These are phyloP conservation scores for Paraleonurus japonicus DNA, from an alignment of 257 asterid genomes.

Conservation along the genomic window DNA sequence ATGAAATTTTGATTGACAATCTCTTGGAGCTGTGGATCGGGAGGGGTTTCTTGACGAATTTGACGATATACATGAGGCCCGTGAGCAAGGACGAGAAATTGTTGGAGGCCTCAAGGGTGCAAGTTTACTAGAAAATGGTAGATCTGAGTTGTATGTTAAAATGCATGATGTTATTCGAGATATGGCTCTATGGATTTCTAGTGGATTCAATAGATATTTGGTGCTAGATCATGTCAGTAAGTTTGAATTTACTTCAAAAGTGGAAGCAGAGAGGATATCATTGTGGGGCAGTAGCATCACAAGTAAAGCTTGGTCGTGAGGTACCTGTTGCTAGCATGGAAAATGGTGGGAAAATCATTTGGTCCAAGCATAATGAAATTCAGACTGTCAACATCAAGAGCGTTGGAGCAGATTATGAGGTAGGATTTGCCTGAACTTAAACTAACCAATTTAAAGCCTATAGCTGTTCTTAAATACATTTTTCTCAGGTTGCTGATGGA, in stretches of 20 bases:
- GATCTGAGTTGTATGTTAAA: slow-evolving; percentile 17
- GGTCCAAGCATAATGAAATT: slow-evolving; percentile 98
- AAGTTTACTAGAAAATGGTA: slow-evolving; percentile 20
- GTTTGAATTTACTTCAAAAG: slow-evolving; percentile 11
- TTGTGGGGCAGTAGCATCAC: slow-evolving; percentile 29
- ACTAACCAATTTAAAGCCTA: slow-evolving; percentile 1
- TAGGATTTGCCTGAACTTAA: slow-evolving; percentile 26
- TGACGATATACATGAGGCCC: slow-evolving; percentile 23
- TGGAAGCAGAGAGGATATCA: slow-evolving; percentile 26
- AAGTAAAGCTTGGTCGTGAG: slow-evolving; percentile 92
- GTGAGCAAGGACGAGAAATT: slow-evolving; percentile 24
- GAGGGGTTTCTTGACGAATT: slow-evolving; percentile 26
- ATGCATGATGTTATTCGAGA: slow-evolving; percentile 33
- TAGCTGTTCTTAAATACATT: slow-evolving; percentile 22
- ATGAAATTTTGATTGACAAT: slow-evolving; percentile 22
- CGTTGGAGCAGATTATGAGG: slow-evolving; percentile 95
- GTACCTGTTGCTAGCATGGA: slow-evolving; percentile 99
- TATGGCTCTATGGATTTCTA: slow-evolving; percentile 29
- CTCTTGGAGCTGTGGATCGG: slow-evolving; percentile 31
- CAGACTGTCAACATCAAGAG: slow-evolving; percentile 98
- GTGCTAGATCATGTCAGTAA: slow-evolving; percentile 18
- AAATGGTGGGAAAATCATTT: slow-evolving; percentile 89
- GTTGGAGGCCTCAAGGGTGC: slow-evolving; percentile 21
- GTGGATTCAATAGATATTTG: slow-evolving; percentile 17
- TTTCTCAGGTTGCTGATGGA: slow-evolving; percentile 88